phyloP scores from a whole-genome alignment of 2,329 filamentous ascomycete species.

The Pseudogymnoascus sp. region DNA sequence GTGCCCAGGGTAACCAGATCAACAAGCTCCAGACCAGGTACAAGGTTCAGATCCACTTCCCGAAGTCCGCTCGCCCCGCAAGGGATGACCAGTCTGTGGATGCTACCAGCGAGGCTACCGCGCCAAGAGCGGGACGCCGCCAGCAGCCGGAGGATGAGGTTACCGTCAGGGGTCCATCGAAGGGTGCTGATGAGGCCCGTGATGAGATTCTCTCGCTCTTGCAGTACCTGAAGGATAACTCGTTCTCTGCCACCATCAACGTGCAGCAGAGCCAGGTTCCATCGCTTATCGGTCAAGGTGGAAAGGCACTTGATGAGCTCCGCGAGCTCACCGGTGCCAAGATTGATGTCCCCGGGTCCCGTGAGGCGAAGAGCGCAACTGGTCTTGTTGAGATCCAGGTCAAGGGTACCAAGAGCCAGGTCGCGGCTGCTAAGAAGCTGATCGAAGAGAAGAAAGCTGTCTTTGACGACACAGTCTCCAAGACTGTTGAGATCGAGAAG shows the following conservation, averaged over 20 bases:
- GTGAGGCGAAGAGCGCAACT: slow-evolving; percentile 58
- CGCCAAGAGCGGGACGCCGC: slow-evolving; percentile 51
- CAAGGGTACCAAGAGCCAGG: slow-evolving; percentile 85
- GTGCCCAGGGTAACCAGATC: slow-evolving; percentile 77
- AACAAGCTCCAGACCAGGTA: slow-evolving; percentile 89
- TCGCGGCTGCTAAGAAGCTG: slow-evolving; percentile 84
- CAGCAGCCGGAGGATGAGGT: slow-evolving; percentile 84
- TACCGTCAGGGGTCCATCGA: slow-evolving; percentile 81
- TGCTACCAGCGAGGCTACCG: slow-evolving; percentile 56
- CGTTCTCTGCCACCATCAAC: slow-evolving; percentile 67
- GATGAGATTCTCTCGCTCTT: slow-evolving; percentile 84
- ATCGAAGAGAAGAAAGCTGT: slow-evolving; percentile 78
- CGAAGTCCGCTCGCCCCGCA: slow-evolving; percentile 53
- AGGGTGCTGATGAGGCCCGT: slow-evolving; percentile 82
- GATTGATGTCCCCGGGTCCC: slow-evolving; percentile 81
- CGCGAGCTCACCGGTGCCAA: slow-evolving; percentile 76
- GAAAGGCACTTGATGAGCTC: slow-evolving; percentile 83
- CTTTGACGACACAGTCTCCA: slow-evolving; percentile 83
- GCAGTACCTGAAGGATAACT: slow-evolving; percentile 86
- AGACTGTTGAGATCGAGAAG: slow-evolving; percentile 83
- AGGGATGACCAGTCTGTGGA: slow-evolving; percentile 68
- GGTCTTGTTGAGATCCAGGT: slow-evolving; percentile 78
- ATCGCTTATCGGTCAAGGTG: slow-evolving; percentile 86
- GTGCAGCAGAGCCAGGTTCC: slow-evolving; percentile 89
- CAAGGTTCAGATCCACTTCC: slow-evolving; percentile 93